phyloP scores from a whole-genome alignment of 1,139 yeast genomes.

The Eremothecium coryli region DNA sequence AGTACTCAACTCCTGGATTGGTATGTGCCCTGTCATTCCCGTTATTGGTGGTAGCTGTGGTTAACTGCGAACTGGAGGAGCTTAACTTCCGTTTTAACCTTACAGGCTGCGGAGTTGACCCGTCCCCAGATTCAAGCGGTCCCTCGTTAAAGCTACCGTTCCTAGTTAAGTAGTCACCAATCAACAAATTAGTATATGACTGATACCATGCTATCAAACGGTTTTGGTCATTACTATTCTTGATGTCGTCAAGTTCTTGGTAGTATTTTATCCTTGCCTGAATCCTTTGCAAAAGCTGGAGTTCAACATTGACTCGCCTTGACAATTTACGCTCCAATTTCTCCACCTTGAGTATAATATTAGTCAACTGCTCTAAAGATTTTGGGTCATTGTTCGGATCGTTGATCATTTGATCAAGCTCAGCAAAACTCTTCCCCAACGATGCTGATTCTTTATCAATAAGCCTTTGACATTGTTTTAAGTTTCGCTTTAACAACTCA shows the following conservation, averaged over 20 bases:
- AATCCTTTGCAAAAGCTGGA: conserved; percentile 43
- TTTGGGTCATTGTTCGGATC: conserved; percentile 29
- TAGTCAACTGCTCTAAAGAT: conserved; percentile 22
- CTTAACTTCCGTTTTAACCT: conserved; percentile 4
- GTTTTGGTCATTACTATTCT: conserved; percentile 29
- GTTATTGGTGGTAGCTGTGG: not conserved
- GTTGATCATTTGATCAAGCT: conserved; percentile 35
- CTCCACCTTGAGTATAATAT: conserved; percentile 40
- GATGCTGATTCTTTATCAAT: conserved; percentile 36
- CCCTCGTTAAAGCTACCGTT: conserved; percentile 23
- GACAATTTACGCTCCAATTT: conserved; percentile 38
- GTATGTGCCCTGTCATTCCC: conserved; percentile 8
- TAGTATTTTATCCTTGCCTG: conserved; percentile 38
- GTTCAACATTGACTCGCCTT: conserved; percentile 38
- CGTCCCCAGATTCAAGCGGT: not conserved
- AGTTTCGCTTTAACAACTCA: conserved; percentile 50
- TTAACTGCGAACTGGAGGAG: conserved; percentile 10
- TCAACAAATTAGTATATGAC: conserved; percentile 49
- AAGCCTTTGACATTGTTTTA: conserved; percentile 46
- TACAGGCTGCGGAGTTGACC: conserved; percentile 4
- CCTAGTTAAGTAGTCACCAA: conserved; percentile 51
- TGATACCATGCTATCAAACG: conserved; percentile 49
- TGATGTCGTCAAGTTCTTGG: conserved; percentile 30
- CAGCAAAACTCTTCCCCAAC: conserved; percentile 35
- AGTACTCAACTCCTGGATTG: conserved; percentile 39